Conservation (phyloP, 2,329 filamentous ascomycete genomes). For the Akanthomyces muscarius region DNA sequence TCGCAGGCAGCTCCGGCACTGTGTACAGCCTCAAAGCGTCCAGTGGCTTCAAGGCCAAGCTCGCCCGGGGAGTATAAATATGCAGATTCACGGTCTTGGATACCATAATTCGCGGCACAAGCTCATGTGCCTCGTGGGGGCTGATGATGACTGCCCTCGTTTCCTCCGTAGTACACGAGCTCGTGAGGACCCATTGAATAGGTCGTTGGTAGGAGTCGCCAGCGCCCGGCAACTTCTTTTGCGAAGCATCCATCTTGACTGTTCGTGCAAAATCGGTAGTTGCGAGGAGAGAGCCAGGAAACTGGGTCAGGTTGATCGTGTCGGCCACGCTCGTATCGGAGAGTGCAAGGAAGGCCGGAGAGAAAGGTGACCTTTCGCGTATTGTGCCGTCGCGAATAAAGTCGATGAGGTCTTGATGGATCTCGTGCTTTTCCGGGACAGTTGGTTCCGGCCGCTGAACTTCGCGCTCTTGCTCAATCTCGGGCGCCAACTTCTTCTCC, state of each 20-base stretch:
- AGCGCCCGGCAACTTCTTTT: too few relatives aligned
- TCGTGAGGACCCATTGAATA: not conserved
- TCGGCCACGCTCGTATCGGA: not conserved
- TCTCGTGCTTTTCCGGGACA: constrained; percentile 35
- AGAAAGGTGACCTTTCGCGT: too few relatives aligned
- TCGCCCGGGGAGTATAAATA: constrained; percentile 36
- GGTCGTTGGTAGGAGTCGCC: not conserved
- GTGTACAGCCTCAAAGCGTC: not conserved
- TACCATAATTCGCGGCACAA: constrained; percentile 37
- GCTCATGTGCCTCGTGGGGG: constrained; percentile 52
- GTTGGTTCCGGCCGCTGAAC: constrained; percentile 43
- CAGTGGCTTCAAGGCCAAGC: not conserved
- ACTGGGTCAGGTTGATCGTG: not conserved
- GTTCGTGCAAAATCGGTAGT: not conserved
- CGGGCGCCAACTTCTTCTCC: constrained; percentile 62
- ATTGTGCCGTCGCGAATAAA: not conserved
- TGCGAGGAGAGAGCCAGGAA: not conserved
- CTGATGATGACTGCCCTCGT: constrained; percentile 47
- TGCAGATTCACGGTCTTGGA: constrained; percentile 39
- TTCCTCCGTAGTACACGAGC: too few relatives aligned
- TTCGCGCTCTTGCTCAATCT: constrained; percentile 58
- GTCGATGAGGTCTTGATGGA: constrained; percentile 32
- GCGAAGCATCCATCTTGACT: not conserved
- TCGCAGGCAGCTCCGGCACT: not conserved
- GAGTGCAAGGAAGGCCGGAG: not conserved